phyloP scores from a whole-genome alignment of 2,329 filamentous ascomycete species.

The Xylariaceae sp. region DNA sequence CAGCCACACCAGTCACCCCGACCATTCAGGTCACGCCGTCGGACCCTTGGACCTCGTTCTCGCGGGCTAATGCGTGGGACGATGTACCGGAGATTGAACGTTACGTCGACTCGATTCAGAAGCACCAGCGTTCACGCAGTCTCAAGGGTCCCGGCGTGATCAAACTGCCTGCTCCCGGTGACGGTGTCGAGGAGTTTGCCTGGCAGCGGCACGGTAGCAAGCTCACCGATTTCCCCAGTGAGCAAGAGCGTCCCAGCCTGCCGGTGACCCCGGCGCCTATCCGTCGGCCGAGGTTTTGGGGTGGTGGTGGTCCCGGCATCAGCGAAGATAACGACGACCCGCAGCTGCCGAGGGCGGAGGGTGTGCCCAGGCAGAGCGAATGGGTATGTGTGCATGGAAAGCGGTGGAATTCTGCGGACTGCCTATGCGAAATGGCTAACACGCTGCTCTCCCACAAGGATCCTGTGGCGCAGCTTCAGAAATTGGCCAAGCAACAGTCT shows the following conservation, averaged over 20 bases:
- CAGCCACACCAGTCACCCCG: conserved; percentile 41
- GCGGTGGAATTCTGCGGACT: conserved; percentile 42
- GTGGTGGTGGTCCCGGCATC: conserved; percentile 32
- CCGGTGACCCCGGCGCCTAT: conserved; percentile 86
- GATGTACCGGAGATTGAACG: conserved; percentile 78
- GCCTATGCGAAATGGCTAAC: conserved; percentile 51
- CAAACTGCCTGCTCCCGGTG: conserved; percentile 14
- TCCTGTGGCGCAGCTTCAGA: conserved; percentile 60
- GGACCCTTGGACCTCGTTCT: conserved; percentile 65
- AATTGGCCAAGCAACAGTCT: conserved; percentile 59
- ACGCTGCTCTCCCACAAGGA: conserved; percentile 50
- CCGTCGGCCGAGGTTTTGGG: conserved; percentile 61
- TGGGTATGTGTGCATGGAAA: conserved; percentile 77
- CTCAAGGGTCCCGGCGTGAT: conserved; percentile 22
- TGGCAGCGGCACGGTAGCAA: conserved; percentile 43
- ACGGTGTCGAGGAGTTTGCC: conserved; percentile 25
- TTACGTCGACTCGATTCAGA: conserved; percentile 73
- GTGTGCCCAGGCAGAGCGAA: conserved; percentile 79
- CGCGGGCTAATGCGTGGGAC: conserved; percentile 87
- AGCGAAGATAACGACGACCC: conserved; percentile 44
- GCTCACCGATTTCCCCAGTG: conserved; percentile 81
- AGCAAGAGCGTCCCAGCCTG: conserved; percentile 74
- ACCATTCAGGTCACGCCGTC: conserved; percentile 38
- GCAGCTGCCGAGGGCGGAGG: conserved; percentile 66
- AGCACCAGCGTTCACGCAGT: conserved; percentile 38